Evolutionary conservation across 768 basidiomycete species (phyloP).

Genomic region (Termitomyces sp.): DNA sequence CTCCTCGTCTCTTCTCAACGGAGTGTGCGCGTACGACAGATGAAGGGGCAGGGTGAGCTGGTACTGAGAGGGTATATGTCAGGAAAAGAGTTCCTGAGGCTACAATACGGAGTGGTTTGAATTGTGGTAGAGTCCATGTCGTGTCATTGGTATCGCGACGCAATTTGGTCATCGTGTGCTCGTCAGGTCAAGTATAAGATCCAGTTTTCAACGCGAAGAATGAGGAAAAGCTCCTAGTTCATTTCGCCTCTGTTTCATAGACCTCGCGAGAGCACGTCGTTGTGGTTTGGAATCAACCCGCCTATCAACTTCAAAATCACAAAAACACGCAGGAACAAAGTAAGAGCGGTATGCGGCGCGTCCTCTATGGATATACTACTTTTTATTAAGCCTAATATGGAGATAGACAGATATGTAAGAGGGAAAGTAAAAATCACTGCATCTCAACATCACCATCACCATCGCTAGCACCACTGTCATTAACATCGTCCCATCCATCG

Average conservation of each 20-base stretch:
- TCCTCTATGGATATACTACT: slow-evolving; percentile 20
- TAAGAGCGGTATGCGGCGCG: neutral
- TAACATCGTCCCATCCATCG: slow-evolving; percentile 58
- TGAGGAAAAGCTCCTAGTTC: slow-evolving; percentile 5
- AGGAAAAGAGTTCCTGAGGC: slow-evolving; percentile 79
- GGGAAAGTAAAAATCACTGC: slow-evolving; percentile 25
- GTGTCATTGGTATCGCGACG: slow-evolving; percentile 36
- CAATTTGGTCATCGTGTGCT: slow-evolving; percentile 36
- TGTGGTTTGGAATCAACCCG: slow-evolving; percentile 2
- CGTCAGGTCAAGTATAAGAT: slow-evolving; percentile 6
- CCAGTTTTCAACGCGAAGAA: neutral
- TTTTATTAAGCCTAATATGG: slow-evolving; percentile 14
- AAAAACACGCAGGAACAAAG: neutral
- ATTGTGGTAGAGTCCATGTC: slow-evolving; percentile 16
- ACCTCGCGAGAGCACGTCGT: slow-evolving; percentile 1
- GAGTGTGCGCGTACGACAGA: slow-evolving; percentile 66
- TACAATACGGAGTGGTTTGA: slow-evolving; percentile 60
- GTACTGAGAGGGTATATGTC: slow-evolving; percentile 64
- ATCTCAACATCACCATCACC: slow-evolving; percentile 56
- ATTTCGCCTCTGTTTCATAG: slow-evolving; percentile 10
- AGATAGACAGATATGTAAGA: neutral
- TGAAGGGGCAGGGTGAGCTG: slow-evolving; percentile 51
- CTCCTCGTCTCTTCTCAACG: slow-evolving; percentile 62
- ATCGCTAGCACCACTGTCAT: slow-evolving; percentile 51
- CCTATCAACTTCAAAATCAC: neutral